Evolutionary conservation across 768 basidiomycete genomes (phyloP).

Genomic region (Ephemerocybe angulata): DNA sequence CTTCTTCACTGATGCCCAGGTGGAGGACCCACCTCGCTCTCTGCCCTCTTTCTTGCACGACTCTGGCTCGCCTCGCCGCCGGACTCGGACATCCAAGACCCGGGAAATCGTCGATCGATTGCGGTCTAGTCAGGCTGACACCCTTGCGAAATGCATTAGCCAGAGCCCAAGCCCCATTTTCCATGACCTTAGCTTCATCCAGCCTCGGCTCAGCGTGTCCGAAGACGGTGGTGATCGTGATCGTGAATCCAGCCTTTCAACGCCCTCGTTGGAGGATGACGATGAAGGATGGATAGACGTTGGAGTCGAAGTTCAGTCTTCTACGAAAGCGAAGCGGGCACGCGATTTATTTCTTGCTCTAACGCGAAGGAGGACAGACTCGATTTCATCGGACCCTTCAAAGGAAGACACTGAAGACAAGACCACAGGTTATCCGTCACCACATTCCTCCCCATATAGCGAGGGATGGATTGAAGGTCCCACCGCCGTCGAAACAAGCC

Average conservation of each 20-base stretch:
- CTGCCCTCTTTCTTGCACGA: conserved; percentile 52
- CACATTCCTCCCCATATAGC: too few relatives aligned
- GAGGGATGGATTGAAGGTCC: conserved; percentile 5
- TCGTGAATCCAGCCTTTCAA: conserved; percentile 23
- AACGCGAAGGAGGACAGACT: conserved; percentile 38
- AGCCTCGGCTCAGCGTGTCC: conserved; percentile 35
- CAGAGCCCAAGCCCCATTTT: conserved; percentile 34
- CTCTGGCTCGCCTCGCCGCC: conserved; percentile 30
- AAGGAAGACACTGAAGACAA: not conserved
- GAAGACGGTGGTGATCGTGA: conserved; percentile 36
- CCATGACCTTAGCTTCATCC: conserved; percentile 26
- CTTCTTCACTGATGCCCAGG: conserved; percentile 35
- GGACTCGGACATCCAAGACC: conserved; percentile 48
- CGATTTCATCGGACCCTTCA: conserved; percentile 26
- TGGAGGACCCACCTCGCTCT: conserved; percentile 1
- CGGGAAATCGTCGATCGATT: conserved; percentile 58
- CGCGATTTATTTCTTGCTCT: conserved; percentile 42
- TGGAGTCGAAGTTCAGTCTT: conserved; percentile 20
- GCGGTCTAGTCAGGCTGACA: conserved; percentile 28
- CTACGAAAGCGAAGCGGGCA: conserved; percentile 36
- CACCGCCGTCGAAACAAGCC: not conserved
- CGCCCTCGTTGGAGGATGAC: conserved; percentile 37
- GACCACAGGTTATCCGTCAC: too few relatives aligned
- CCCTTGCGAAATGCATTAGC: conserved; percentile 23
- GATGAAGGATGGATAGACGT: conserved; percentile 45